Base-by-base conservation (phyloP, 805 yeast genomes). In the Kregervanrija delftensis region DNA sequence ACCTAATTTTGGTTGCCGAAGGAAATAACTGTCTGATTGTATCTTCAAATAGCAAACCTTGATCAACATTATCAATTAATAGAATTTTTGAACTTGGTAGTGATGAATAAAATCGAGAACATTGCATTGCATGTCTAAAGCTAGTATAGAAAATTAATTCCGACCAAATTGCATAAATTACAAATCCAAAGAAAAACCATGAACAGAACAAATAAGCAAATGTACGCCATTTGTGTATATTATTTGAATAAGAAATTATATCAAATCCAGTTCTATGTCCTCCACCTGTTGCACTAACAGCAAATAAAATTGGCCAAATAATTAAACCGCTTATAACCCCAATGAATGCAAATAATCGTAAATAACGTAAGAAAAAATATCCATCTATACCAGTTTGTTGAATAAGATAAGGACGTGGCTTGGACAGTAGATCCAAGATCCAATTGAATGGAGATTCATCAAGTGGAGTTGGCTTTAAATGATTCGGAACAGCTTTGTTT, bases 361-460 rank as follows among this genome's bases (percentile, higher is more conserved):
- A 55, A 56, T 75, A 85, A 50, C 95, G 71, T 42, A 83, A 62
- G 58, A 80, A 85, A 59, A 86, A 80, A 60, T 82, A 86, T 2
- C 93, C 93, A 63, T 86, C 95, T 31, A 79, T 61, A 43, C 90
- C 86, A 34, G 82, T 68, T 50, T 82, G 81, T 64, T 84, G 90
- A 54, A 86, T 69, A 36, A 81, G 53, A 61, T 71, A 84, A 1
- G 78, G 60, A 48, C 80, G 82, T 1, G 88, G 83, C 58, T 74
- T 75, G 4, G 65, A 49, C 48, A 80, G 53, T 16, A 84, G 46
- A 44, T 63, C 68, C 2, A 71, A 56, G 6, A 81, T 52, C 93
- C 93, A 86, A 5, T 65, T 58, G 48, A 75, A 72, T 0, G 68
- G 60, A 11, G 79, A 79, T 4, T 55, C 47, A 4, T 77, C 74